Base-by-base conservation (phyloP, 108 stramenopile species). In the Pseudonitzschia multistriata region DNA sequence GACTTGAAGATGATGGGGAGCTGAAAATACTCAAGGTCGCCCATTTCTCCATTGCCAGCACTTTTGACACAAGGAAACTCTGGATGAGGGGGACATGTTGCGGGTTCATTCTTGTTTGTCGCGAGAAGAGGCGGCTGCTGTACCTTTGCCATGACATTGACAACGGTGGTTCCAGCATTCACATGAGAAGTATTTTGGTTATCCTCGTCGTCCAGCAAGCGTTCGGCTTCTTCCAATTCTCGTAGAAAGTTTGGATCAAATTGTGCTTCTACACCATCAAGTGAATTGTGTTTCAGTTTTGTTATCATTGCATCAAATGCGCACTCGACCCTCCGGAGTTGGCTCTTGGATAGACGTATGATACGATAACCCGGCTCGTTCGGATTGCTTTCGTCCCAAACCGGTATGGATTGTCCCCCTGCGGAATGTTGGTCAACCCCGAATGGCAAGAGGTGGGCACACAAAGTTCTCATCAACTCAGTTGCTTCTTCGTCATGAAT, bases 1-100 rank as follows among this genome's bases (percentile, higher is more conserved):
- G 90, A 87, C 64, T 90, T 91, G 68, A 83, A 90, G 40, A 95
- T 90, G 55, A 95, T 82, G 25, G 90, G 90, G 8, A 95, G 79
- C 62, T 87, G 81, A 74, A 91, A 95, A 48, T 78, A 88, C 57
- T 89, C 93, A 62, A 90, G 61, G 52, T 94, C 90, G 31, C 90
- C 90, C 68, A 80, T 73, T 60, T 84, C 83, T 19, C 92, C 89
- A 40, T 79, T 80, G 1, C 92, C 88, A 22, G 86, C 76, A 36
- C 79, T 65, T 40, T 83, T 87, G 50, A 87, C 79, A 21, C 87
- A 86, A 19, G 92, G 92, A 65, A 90, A 90, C 55, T 78, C 76
- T 14, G 88, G 86, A 54, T 77, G 67, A 47, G 49, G 36, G 11
- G 17, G 17, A 47, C 6, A 4, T 8, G 19, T n/a, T 13, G 50